A percentile compares a stretch with the other conserved stretches of the same genome.
These are phyloP conservation scores for Tetrapisispora pingtungensis DNA, from an alignment of 805 yeast genomes.

Conservation along the genomic window DNA sequence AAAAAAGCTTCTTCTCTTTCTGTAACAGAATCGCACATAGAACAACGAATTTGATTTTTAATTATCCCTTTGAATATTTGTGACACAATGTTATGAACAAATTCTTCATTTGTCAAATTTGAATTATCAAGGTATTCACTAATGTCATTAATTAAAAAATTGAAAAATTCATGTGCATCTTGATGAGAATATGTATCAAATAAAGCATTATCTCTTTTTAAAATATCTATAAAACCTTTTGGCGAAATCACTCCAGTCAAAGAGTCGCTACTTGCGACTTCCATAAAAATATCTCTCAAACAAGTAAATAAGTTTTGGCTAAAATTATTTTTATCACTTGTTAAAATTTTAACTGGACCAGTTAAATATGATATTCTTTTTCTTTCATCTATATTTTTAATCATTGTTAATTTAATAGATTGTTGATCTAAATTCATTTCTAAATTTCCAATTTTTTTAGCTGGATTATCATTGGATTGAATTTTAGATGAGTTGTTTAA, in stretches of 20 bases:
- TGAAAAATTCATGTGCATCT: conserved; percentile 94
- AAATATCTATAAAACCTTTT: conserved; percentile 53
- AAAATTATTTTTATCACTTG: conserved; percentile 51
- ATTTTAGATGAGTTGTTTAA: too few relatives aligned
- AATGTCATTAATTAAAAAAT: conserved; percentile 72
- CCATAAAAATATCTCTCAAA: conserved; percentile 75
- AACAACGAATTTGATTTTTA: conserved; percentile 81
- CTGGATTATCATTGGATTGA: too few relatives aligned
- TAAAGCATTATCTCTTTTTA: conserved; percentile 74
- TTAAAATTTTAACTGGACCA: conserved; percentile 62
- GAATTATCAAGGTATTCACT: conserved; percentile 33
- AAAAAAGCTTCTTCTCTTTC: conserved; percentile 76
- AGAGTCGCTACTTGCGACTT: conserved; percentile 60
- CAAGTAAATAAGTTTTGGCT: conserved; percentile 45
- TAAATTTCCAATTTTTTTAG: too few relatives aligned
- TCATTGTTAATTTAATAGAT: background rate
- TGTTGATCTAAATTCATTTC: background rate
- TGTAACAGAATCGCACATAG: conserved; percentile 78
- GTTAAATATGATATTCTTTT: conserved; percentile 65
- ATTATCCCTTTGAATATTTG: conserved; percentile 74
- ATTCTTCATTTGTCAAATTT: background rate
- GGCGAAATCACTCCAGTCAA: conserved; percentile 83
- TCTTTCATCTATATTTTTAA: conserved; percentile 44
- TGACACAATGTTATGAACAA: conserved; percentile 43
- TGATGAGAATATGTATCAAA: conserved; percentile 93